These are phyloP conservation scores for Limonomyces culmigenus DNA, from an alignment of 1,284 basidiomycete genomes.

Conservation along the genomic window DNA sequence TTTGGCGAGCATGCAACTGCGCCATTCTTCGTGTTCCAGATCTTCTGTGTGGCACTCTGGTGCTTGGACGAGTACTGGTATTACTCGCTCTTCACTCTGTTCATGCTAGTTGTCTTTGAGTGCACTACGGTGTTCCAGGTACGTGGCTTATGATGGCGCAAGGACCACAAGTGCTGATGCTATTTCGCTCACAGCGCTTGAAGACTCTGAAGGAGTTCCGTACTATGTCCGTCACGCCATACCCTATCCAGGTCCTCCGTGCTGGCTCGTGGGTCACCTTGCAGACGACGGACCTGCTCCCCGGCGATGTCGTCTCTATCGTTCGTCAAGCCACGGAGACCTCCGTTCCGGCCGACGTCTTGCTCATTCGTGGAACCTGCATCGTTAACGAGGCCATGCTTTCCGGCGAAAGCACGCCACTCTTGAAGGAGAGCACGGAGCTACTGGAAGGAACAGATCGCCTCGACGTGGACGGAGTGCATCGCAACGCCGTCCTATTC, in stretches of 20 bases:
- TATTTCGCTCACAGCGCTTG: constrained; percentile 64
- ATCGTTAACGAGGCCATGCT: constrained; percentile 98
- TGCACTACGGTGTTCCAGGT: constrained; percentile 96
- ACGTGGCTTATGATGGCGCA: constrained; percentile 13
- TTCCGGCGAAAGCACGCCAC: constrained; percentile 88
- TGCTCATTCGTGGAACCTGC: constrained; percentile 75
- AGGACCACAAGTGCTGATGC: too few species aligned
- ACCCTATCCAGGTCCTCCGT: constrained; percentile 67
- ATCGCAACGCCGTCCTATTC: constrained; percentile 83
- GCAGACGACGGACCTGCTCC: constrained; percentile 72
- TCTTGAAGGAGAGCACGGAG: constrained; percentile 86
- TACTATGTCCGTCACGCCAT: constrained; percentile 87
- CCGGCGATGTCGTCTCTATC: constrained; percentile 81
- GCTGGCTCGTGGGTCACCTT: constrained; percentile 68
- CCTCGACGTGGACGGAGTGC: constrained; percentile 70
- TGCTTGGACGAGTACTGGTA: constrained; percentile 97
- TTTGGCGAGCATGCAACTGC: constrained; percentile 87
- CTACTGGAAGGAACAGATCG: constrained; percentile 61
- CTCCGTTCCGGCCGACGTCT: constrained; percentile 78
- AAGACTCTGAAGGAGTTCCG: constrained; percentile 85
- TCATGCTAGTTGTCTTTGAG: constrained; percentile 95
- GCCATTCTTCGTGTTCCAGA: constrained; percentile 92
- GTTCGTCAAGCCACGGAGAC: constrained; percentile 72
- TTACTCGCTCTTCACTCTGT: constrained; percentile 88
- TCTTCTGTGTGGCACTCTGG: constrained; percentile 94